A percentile compares a stretch with the other conserved stretches of the same genome.
These are phyloP conservation scores for Phialocephala sp. DNA, from an alignment of 2,329 filamentous ascomycete genomes.

Conservation along the genomic window DNA sequence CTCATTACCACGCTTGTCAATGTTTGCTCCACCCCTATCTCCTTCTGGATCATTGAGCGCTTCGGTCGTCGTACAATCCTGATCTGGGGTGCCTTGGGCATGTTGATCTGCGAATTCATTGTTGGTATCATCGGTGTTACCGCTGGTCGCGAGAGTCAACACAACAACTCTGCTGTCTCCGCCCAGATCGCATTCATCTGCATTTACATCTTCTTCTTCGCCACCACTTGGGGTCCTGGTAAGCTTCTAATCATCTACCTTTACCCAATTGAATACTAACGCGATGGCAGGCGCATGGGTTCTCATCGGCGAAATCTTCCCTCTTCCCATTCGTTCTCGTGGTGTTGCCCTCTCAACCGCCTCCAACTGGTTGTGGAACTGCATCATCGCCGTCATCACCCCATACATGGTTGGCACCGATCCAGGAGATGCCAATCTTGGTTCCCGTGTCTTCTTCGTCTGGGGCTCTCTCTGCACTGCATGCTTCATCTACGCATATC, in stretches of 20 bases:
- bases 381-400: constrained; percentile 72
- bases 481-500: constrained; percentile 61
- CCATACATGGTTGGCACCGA: constrained; percentile 71
- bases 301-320: constrained; percentile 89
- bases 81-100: constrained; percentile 78
- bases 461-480: constrained; percentile 65
- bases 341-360: constrained; percentile 87
- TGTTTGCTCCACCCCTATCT: constrained; percentile 82
- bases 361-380: constrained; percentile 91
- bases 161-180: constrained; percentile 61
- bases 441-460: constrained; percentile 54
- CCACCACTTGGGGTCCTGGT: constrained; percentile 80
- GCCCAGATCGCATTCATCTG: constrained; percentile 87
- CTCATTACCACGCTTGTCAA: constrained; percentile 90
- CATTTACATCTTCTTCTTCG: constrained; percentile 94
- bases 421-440: constrained; percentile 50
- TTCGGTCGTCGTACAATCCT: constrained; percentile 82
- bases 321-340: constrained; percentile 84
- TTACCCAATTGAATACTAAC: constrained; percentile 11
- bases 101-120: constrained; percentile 86
- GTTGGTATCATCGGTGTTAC: constrained; percentile 78
- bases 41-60: constrained; percentile 85
- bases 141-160: constrained; percentile 57
- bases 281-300: constrained; percentile 62
- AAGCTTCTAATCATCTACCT: constrained; percentile 47